These are phyloP conservation scores for Fusarium napiforme DNA, from an alignment of 2,329 filamentous ascomycete genomes.

Conservation along the genomic window DNA sequence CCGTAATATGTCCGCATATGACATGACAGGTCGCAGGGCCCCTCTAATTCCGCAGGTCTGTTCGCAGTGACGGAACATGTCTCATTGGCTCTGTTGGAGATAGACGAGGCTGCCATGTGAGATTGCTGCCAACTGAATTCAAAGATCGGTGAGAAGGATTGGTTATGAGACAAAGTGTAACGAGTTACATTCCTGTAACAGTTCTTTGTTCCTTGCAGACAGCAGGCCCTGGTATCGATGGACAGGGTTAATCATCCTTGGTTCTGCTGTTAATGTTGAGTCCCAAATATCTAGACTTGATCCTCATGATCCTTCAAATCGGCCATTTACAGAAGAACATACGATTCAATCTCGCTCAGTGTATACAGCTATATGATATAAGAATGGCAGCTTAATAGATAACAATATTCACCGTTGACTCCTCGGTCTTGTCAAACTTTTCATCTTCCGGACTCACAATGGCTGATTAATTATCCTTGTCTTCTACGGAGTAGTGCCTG, in stretches of 20 bases:
- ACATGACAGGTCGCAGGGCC: background rate
- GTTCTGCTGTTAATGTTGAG: background rate
- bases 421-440: background rate
- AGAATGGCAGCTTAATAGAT: background rate
- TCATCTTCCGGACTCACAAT: background rate
- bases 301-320: background rate
- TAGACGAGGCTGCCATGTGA: background rate
- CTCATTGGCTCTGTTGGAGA: background rate
- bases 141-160: background rate
- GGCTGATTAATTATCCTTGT: background rate
- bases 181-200: background rate
- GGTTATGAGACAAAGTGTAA: background rate
- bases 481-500: background rate
- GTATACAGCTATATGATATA: background rate
- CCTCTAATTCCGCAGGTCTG: background rate
- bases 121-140: background rate
- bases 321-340: background rate
- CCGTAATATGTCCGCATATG: background rate
- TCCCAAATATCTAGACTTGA: background rate
- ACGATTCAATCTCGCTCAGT: background rate
- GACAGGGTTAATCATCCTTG: background rate
- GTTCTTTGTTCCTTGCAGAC: background rate
- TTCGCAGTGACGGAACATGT: background rate
- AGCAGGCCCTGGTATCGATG: background rate
- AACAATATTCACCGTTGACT: background rate